Evolutionary conservation across 306 rosid genomes (phyloP).

Genomic region (Pachyrhizus erosus): DNA sequence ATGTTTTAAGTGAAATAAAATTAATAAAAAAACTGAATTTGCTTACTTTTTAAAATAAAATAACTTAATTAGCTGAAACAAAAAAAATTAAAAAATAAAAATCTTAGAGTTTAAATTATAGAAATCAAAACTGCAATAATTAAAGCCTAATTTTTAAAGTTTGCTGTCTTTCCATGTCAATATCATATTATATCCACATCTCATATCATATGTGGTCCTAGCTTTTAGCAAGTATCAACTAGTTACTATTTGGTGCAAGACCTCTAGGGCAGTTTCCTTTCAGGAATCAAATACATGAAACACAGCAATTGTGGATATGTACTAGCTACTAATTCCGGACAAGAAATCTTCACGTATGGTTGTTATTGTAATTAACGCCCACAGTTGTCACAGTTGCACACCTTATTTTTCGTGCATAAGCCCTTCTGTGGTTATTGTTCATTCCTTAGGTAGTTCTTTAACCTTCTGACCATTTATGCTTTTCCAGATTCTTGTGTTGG

Average conservation of each 20-base stretch:
- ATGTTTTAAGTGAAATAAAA: not conserved
- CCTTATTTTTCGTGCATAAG: constrained; percentile 1
- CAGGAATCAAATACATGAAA: not conserved
- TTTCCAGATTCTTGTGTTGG: constrained; percentile 22
- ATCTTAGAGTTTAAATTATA: not conserved
- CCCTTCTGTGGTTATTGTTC: constrained; percentile 2
- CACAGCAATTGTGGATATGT: not conserved
- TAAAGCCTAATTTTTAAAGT: not conserved
- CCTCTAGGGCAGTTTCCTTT: constrained; percentile 12
- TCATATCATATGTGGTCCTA: not conserved
- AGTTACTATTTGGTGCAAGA: constrained; percentile 9
- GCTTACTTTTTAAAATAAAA: not conserved
- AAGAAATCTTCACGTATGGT: constrained; percentile 22
- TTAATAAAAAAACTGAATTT: not conserved
- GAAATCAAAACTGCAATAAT: not conserved
- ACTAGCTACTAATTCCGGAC: constrained; percentile 23
- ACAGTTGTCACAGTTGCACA: not conserved
- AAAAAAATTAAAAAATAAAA: not conserved
- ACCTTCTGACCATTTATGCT: constrained; percentile 15
- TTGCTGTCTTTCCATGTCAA: not conserved
- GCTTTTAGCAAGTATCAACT: not conserved
- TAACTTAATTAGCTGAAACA: not conserved
- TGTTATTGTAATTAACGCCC: constrained; percentile 5
- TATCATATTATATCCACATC: not conserved
- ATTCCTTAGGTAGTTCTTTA: not conserved